phyloP scores from a whole-genome alignment of 192 early-diverging fungal genomes.

The Geranomyces michiganensis region DNA sequence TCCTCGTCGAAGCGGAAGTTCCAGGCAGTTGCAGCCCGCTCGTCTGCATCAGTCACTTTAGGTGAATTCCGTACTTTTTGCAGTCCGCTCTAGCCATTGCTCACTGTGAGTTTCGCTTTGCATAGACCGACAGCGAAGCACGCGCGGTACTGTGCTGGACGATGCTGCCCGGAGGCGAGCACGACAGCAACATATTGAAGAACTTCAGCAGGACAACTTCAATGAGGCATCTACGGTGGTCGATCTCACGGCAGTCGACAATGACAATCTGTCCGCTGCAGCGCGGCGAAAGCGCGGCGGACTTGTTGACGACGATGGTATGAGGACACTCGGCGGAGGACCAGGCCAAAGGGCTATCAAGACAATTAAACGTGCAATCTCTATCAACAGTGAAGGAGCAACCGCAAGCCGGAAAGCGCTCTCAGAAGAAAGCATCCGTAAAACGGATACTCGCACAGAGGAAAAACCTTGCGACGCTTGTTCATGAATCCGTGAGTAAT shows the following conservation, averaged over 20 bases:
- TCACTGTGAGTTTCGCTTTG: background rate
- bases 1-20: background rate
- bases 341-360: background rate
- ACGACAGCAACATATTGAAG: slow-evolving; percentile 28
- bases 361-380: background rate
- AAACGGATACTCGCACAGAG: slow-evolving; percentile 17
- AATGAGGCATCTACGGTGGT: background rate
- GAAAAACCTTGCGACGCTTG: slow-evolving; percentile 23
- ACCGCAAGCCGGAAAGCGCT: background rate
- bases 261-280: background rate
- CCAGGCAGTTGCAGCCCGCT: background rate
- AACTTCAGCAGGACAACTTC: slow-evolving; percentile 35
- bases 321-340: background rate
- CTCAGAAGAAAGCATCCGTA: slow-evolving; percentile 3
- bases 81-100: background rate
- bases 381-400: background rate
- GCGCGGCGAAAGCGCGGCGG: background rate
- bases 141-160: slow-evolving; percentile 17
- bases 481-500: slow-evolving; percentile 31
- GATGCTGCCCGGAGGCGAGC: slow-evolving; percentile 18
- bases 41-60: background rate
- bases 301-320: background rate
- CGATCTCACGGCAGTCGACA: background rate
- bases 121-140: slow-evolving; percentile 4
- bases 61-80: background rate